Evolutionary conservation across 2,329 filamentous ascomycete genomes (phyloP).

Genomic region (Lizonia empirigonia): DNA sequence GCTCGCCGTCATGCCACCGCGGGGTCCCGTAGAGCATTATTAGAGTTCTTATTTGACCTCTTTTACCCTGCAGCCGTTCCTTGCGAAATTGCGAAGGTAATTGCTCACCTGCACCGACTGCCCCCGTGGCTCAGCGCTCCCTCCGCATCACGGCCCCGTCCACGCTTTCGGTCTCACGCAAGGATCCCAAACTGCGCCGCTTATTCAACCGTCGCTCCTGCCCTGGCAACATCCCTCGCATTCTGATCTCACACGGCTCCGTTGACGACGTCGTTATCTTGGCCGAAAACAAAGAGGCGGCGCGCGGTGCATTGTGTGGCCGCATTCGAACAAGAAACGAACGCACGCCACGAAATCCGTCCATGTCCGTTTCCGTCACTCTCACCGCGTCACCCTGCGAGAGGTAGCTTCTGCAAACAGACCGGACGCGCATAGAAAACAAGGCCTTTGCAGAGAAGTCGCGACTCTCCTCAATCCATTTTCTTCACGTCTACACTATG

Average conservation of each 20-base stretch:
- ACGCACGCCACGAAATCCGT: conserved; percentile 12
- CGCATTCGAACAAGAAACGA: conserved; percentile 13
- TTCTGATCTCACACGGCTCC: neutral
- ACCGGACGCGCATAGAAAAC: conserved; percentile 15
- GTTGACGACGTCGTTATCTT: conserved; percentile 15
- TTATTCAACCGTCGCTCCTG: conserved; percentile 12
- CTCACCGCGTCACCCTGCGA: conserved; percentile 9
- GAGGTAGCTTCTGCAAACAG: conserved; percentile 17
- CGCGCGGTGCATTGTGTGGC: conserved; percentile 17
- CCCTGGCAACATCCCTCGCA: conserved; percentile 9
- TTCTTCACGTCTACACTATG: conserved; percentile 10
- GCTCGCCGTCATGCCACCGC: conserved; percentile 12
- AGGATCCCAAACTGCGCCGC: conserved; percentile 13
- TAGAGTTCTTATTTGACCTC: neutral
- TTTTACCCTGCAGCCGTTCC: neutral
- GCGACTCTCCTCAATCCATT: neutral
- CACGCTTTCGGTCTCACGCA: conserved; percentile 10
- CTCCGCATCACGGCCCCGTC: conserved; percentile 9
- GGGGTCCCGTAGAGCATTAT: conserved; percentile 1
- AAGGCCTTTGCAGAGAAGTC: conserved; percentile 6
- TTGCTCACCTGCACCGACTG: conserved; percentile 3
- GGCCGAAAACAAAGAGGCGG: conserved; percentile 15
- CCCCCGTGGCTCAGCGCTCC: conserved; percentile 12
- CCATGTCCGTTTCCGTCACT: conserved; percentile 14
- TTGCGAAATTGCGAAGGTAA: neutral